Evolutionary conservation across 2,329 filamentous ascomycete species (phyloP).

Genomic region (Tolypocladium cylindrosporum): DNA sequence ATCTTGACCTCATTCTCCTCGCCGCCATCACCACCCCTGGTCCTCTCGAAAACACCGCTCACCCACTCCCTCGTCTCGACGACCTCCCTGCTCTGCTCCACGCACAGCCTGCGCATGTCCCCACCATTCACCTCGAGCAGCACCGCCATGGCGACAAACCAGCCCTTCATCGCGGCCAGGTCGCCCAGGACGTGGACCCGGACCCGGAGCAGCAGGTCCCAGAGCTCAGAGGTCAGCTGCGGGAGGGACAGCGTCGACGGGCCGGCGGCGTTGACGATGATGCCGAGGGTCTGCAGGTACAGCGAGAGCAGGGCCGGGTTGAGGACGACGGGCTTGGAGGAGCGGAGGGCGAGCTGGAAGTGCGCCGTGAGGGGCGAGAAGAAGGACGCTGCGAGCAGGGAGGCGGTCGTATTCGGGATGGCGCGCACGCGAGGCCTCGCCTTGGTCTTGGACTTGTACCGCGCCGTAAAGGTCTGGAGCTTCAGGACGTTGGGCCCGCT

Average conservation of each 20-base stretch:
- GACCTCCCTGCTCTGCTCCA: conserved; percentile 63
- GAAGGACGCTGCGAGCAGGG: conserved; percentile 64
- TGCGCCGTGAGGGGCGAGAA: conserved; percentile 80
- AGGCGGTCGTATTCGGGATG: conserved; percentile 68
- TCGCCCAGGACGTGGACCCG: conserved; percentile 52
- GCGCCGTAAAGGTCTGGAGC: conserved; percentile 75
- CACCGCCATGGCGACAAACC: conserved; percentile 71
- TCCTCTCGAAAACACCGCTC: conserved; percentile 58
- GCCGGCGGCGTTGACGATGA: conserved; percentile 75
- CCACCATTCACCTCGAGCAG: conserved; percentile 72
- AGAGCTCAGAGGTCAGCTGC: conserved; percentile 75
- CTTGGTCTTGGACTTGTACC: conserved; percentile 23
- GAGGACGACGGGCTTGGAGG: conserved; percentile 50
- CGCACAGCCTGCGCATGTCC: conserved; percentile 61
- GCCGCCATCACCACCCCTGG: conserved; percentile 37
- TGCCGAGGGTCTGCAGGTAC: conserved; percentile 75
- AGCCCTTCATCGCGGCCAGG: conserved; percentile 56
- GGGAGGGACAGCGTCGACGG: conserved; percentile 67
- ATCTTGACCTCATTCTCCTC: conserved; percentile 76
- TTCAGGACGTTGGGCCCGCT: conserved; percentile 80
- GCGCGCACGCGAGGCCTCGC: conserved; percentile 36
- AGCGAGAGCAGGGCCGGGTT: conserved; percentile 67
- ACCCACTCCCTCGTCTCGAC: conserved; percentile 87
- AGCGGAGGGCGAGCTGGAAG: conserved; percentile 56
- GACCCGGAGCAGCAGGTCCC: conserved; percentile 68